Base-by-base conservation (phyloP, 2,329 filamentous ascomycete genomes). In the Talaromyces sp. region DNA sequence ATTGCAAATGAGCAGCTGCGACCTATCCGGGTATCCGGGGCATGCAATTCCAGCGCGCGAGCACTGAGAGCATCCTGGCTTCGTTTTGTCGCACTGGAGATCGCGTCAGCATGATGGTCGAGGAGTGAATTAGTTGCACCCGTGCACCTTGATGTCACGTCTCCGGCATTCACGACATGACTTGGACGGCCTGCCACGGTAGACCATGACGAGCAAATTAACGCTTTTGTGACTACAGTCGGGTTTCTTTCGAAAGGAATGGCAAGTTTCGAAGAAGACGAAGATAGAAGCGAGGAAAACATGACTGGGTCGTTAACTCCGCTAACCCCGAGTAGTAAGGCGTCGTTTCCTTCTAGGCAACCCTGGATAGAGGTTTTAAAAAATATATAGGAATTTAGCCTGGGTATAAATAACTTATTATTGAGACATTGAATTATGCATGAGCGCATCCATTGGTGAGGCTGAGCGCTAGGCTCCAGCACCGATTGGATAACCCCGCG, bases 131-230 rank as follows among this genome's bases (percentile, higher is more conserved):
- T 14, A 14, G 31, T 32, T 32, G 10, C 12, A 35, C 1, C 11
- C 7, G 17, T 52, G 53, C 29, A 54, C 58, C 43, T 56, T 59
- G 31, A 59, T 59, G 41, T 59, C 58, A 21, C 58, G 58, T 17
- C 41, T 51, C 8, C 58, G 53, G 51, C 58, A 59, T 35, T 59
- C 32, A 10, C 58, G 58, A 43, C 58, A 59, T n/a, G 52, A 59
- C 38, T 59, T 56, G 11, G 53, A 59, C 10, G 58, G 58, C 53
- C 48, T 59, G 14, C 58, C 58, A 26, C 58, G 58, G 24, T 59
- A 59, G 17, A 59, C 58, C 58, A 59, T 59, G 8, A 1, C 56
- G 43, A 29, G 24, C 9, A 4, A 10, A n/a, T 4, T 26, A 27
- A 12, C 6, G n/a, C 26, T 32, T 29, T 12, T 27, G 12, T 29